Percentiles rank a stretch among this genome's conserved stretches.
Conservation (phyloP, 2,329 filamentous ascomycete species). For the Aureobasidium mangrovei region DNA sequence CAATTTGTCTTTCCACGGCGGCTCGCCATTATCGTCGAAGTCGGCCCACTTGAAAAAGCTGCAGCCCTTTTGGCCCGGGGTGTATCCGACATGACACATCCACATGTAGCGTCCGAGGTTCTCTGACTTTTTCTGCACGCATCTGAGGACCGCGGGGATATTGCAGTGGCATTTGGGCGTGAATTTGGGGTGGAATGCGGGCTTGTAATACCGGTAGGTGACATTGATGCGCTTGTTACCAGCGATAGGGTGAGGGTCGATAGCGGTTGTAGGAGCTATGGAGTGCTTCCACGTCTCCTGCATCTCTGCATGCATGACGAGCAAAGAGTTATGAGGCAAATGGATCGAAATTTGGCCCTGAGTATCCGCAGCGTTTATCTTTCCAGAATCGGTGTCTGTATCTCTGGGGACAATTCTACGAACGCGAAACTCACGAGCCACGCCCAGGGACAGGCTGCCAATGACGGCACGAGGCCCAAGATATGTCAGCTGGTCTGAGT, state of each 20-base stretch:
- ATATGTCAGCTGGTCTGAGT: constrained; percentile 88
- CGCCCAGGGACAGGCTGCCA: constrained; percentile 81
- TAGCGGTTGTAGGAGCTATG: constrained; percentile 63
- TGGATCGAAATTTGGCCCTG: constrained; percentile 88
- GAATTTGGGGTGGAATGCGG: constrained; percentile 63
- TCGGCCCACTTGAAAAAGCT: constrained; percentile 76
- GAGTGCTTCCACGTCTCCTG: constrained; percentile 95
- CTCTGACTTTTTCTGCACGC: constrained; percentile 69
- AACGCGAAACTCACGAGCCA: constrained; percentile 87
- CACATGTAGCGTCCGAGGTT: constrained; percentile 79
- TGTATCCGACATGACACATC: constrained; percentile 78
- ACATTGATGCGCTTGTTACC: constrained; percentile 81
- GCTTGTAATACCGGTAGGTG: constrained; percentile 82
- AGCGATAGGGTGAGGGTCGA: constrained; percentile 77
- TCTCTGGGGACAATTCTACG: constrained; percentile 58
- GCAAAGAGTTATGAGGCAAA: constrained; percentile 83
- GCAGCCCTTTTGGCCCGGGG: constrained; percentile 57
- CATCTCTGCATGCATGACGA: constrained; percentile 97
- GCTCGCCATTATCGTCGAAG: constrained; percentile 79
- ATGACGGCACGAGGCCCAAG: constrained; percentile 82
- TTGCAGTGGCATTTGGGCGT: constrained; percentile 73
- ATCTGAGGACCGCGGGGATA: constrained; percentile 60
- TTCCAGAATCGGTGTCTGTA: constrained; percentile 37
- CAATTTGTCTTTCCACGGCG: constrained; percentile 45
- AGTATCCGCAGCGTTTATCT: constrained; percentile 44